Percentiles rank a stretch among this genome's conserved stretches.
These are phyloP conservation scores for Sphagnum magellanicum DNA, from an alignment of 228 moss, liverwort and hornwort genomes.

Conservation along the genomic window DNA sequence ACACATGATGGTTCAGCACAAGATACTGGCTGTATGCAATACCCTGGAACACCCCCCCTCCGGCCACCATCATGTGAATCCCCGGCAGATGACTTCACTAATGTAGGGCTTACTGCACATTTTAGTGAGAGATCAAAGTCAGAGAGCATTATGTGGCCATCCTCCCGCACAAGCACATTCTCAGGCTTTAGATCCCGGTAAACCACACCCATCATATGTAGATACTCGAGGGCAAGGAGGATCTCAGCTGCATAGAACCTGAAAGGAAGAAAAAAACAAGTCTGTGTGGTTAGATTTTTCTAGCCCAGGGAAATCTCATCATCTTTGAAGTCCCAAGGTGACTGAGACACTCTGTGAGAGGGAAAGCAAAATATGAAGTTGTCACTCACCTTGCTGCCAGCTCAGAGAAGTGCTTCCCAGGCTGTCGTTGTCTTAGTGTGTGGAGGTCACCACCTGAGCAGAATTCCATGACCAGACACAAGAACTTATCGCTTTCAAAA, in stretches of 20 bases:
- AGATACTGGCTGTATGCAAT: constrained; percentile 33
- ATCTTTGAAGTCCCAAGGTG: no score
- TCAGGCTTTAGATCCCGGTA: constrained; percentile 55
- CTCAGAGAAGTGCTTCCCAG: constrained; percentile 40
- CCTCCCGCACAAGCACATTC: constrained; percentile 50
- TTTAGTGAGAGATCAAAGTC: constrained; percentile 47
- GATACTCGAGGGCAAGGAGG: constrained; percentile 48
- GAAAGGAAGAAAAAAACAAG: background rate
- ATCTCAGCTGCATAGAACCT: constrained; percentile 57
- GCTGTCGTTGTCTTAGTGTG: constrained; percentile 38
- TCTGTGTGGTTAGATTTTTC: no score
- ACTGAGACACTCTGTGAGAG: no score
- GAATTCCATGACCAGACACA: constrained; percentile 54
- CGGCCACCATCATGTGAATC: constrained; percentile 24
- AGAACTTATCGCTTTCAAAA: constrained; percentile 52
- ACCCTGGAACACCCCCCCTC: constrained; percentile 20
- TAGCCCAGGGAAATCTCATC: no score
- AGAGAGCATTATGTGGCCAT: constrained; percentile 55
- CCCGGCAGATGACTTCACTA: constrained; percentile 41
- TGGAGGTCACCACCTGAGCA: constrained; percentile 56
- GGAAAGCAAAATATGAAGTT: no score
- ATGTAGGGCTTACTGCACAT: constrained; percentile 46
- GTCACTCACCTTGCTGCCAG: constrained; percentile 34
- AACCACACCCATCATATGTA: constrained; percentile 62
- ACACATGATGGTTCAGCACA: constrained; percentile 40